Percentiles rank a stretch among this genome's conserved stretches.
These are phyloP conservation scores for Aurifilum marmelostoma DNA, from an alignment of 2,329 filamentous ascomycete species.

Conservation along the genomic window DNA sequence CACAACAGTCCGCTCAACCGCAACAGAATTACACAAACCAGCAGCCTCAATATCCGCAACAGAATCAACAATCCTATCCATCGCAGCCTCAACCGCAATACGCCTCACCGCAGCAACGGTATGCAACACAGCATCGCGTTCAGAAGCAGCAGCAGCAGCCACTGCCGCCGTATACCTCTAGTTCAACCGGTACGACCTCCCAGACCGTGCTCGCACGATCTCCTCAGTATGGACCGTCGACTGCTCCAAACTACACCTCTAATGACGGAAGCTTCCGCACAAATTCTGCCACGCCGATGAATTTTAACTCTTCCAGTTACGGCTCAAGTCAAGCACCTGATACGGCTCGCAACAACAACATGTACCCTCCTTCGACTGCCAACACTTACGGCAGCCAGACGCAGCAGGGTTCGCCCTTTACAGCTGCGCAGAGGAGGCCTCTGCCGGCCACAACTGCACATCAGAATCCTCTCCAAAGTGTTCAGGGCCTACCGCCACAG, in stretches of 20 bases:
- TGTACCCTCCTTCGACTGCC: slow-evolving; percentile 21
- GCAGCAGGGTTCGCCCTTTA: slow-evolving; percentile 25
- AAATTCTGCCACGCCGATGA: slow-evolving; percentile 29
- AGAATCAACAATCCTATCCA: slow-evolving; percentile 27
- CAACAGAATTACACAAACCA: slow-evolving; percentile 23
- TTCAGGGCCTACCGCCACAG: slow-evolving; percentile 29
- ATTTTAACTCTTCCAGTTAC: slow-evolving; percentile 30
- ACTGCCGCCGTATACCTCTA: slow-evolving; percentile 24
- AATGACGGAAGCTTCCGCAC: slow-evolving; percentile 34
- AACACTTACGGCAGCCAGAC: slow-evolving; percentile 24
- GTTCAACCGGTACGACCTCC: slow-evolving; percentile 31
- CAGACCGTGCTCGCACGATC: slow-evolving; percentile 35
- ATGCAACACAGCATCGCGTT: slow-evolving; percentile 34
- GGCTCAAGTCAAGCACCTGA: slow-evolving; percentile 25
- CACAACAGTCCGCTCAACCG: slow-evolving; percentile 24
- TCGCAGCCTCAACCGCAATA: slow-evolving; percentile 26
- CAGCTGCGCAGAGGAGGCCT: slow-evolving; percentile 21
- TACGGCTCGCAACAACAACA: slow-evolving; percentile 18
- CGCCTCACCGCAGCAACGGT: slow-evolving; percentile 25
- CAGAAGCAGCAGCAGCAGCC: slow-evolving; percentile 33
- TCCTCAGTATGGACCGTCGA: slow-evolving; percentile 34
- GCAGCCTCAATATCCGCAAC: slow-evolving; percentile 24
- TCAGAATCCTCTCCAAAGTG: slow-evolving; percentile 26
- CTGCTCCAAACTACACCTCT: slow-evolving; percentile 31
- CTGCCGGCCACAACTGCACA: slow-evolving; percentile 24